Percentiles rank a stretch among this genome's conserved stretches.
These are phyloP conservation scores for Anaeromyces robustus DNA, from an alignment of 192 early-diverging fungal genomes.

Conservation along the genomic window DNA sequence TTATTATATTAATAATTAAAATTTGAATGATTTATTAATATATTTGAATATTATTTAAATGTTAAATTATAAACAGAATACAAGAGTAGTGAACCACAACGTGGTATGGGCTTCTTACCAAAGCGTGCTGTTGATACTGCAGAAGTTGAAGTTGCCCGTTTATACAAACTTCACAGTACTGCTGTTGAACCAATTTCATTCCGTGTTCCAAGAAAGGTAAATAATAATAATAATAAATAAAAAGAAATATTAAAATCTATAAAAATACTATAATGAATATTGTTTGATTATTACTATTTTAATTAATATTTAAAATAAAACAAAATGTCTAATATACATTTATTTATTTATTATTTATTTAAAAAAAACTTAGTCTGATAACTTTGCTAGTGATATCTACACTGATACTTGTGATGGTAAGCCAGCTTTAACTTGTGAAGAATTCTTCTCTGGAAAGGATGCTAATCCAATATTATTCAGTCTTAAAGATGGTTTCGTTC, in stretches of 20 bases:
- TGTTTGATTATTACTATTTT: too few relatives aligned
- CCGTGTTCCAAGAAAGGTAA: slow-evolving; percentile 85
- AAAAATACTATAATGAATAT: too few relatives aligned
- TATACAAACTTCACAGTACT: slow-evolving; percentile 81
- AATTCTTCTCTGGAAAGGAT: slow-evolving; percentile 79
- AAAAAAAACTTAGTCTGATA: slow-evolving; percentile 49
- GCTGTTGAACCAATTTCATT: slow-evolving; percentile 92
- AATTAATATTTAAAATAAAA: too few relatives aligned
- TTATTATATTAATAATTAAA: neutral
- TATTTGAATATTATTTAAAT: too few relatives aligned
- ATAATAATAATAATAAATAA: too few relatives aligned
- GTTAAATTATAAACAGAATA: slow-evolving; percentile 34
- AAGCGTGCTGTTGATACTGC: slow-evolving; percentile 75
- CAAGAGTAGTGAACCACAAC: slow-evolving; percentile 78
- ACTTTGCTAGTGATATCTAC: slow-evolving; percentile 92
- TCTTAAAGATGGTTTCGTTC: slow-evolving; percentile 51
- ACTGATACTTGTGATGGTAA: slow-evolving; percentile 67
- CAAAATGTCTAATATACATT: too few relatives aligned
- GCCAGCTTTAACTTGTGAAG: slow-evolving; percentile 73
- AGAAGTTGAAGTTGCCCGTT: slow-evolving; percentile 82
- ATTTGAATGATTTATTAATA: too few relatives aligned
- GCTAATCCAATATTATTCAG: slow-evolving; percentile 60
- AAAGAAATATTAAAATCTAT: too few relatives aligned
- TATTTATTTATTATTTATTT: too few relatives aligned
- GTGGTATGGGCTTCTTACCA: slow-evolving; percentile 84